Evolutionary conservation across 2,329 filamentous ascomycete genomes (phyloP).

Genomic region (Venturia oleaginea): DNA sequence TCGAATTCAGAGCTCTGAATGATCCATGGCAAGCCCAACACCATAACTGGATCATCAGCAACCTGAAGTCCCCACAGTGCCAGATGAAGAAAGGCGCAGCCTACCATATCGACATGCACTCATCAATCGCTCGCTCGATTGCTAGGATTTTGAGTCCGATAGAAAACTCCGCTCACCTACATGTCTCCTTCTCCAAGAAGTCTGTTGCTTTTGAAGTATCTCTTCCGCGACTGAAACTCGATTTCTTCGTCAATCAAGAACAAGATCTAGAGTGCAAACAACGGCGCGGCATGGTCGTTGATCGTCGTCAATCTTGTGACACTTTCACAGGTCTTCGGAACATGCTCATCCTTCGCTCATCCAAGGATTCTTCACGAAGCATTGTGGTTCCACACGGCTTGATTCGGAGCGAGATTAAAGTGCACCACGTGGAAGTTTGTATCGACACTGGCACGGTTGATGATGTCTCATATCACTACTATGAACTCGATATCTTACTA

Average conservation of each 20-base stretch:
- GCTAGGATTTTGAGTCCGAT: neutral
- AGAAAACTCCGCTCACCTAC: neutral
- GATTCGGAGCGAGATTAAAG: neutral
- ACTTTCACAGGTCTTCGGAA: conserved; percentile 51
- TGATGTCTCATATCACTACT: neutral
- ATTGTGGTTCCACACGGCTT: neutral
- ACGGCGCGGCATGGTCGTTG: conserved; percentile 29
- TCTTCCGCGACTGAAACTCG: neutral
- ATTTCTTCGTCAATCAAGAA: neutral
- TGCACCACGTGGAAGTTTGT: neutral
- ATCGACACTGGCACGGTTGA: neutral
- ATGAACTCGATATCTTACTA: neutral
- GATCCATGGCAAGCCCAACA: neutral
- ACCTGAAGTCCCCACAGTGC: neutral
- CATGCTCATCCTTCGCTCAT: conserved; percentile 33
- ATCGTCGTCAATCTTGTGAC: conserved; percentile 49
- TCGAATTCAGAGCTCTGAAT: conserved; percentile 22
- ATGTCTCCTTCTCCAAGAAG: neutral
- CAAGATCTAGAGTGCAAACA: neutral
- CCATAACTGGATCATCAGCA: neutral
- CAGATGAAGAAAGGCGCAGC: neutral
- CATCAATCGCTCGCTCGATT: neutral
- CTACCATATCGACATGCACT: neutral
- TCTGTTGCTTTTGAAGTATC: neutral
- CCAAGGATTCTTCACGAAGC: neutral